Percentiles rank a stretch among this genome's conserved stretches.
These are phyloP conservation scores for Elsinoe ampelina DNA, from an alignment of 2,329 filamentous ascomycete species.

Conservation along the genomic window DNA sequence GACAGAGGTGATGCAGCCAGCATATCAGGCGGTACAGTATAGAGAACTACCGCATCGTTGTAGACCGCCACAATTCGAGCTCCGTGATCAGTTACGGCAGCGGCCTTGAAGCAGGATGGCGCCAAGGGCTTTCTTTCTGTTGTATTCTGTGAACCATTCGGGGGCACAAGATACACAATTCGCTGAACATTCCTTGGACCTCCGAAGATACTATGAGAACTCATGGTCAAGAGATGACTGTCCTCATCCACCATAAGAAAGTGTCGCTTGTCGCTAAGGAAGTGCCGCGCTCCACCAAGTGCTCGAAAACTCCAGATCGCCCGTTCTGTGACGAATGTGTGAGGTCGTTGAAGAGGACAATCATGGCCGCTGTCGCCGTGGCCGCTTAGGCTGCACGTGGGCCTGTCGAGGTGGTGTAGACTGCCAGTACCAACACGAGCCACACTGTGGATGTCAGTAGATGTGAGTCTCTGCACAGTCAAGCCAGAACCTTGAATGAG, in stretches of 20 bases:
- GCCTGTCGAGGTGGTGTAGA: not conserved
- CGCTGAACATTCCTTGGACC: conserved; percentile 41
- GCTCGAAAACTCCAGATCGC: not conserved
- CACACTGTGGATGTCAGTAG: not conserved
- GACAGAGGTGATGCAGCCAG: conserved; percentile 30
- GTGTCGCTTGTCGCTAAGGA: conserved; percentile 54
- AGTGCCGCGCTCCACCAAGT: not conserved
- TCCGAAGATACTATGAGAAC: conserved; percentile 34
- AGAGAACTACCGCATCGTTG: conserved; percentile 46
- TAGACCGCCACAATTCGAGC: conserved; percentile 52
- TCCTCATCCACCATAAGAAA: conserved; percentile 55
- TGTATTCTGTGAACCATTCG: conserved; percentile 7
- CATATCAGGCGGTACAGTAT: conserved; percentile 51
- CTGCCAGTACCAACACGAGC: not conserved
- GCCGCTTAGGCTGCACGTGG: not conserved
- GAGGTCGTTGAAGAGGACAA: not conserved
- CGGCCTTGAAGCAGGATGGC: conserved; percentile 48
- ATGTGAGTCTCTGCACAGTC: not conserved
- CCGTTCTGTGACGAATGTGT: not conserved
- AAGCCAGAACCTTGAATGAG: not conserved
- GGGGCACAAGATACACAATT: conserved; percentile 48
- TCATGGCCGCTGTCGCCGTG: not conserved
- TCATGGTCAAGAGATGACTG: conserved; percentile 46
- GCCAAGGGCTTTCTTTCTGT: conserved; percentile 14
- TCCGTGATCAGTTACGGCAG: conserved; percentile 48